Percentiles rank a stretch among this genome's conserved stretches.
phyloP scores from a whole-genome alignment of 345 rosid genomes.

The Luvunga scandens region DNA sequence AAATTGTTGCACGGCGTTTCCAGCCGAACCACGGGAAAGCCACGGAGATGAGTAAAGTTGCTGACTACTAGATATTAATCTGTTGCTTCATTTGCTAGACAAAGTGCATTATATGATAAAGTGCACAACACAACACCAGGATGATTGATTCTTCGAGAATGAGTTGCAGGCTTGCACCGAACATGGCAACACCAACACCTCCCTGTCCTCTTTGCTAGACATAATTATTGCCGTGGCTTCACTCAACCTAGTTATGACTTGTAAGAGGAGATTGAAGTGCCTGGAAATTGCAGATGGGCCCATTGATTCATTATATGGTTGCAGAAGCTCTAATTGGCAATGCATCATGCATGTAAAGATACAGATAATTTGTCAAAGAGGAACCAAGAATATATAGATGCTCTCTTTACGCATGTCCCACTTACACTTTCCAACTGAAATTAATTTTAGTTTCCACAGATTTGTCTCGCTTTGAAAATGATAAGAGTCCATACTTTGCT shows the following conservation, averaged over 20 bases:
- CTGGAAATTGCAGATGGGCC: constrained; percentile 12
- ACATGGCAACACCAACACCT: background rate
- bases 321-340: constrained; percentile 12
- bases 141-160: background rate
- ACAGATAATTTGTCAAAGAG: constrained; percentile 4
- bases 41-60: constrained; percentile 24
- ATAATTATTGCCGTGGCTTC: background rate
- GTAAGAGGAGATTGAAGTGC: constrained; percentile 13
- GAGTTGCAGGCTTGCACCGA: background rate
- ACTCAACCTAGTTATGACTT: constrained; percentile 6
- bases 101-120: background rate
- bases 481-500: too few species aligned
- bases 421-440: too few species aligned
- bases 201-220: background rate
- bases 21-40: constrained; percentile 42
- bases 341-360: constrained; percentile 17
- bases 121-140: background rate
- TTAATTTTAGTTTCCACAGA: too few species aligned
- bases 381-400: background rate
- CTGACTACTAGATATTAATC: background rate
- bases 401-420: background rate
- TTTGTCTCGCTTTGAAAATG: too few species aligned
- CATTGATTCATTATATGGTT: background rate
- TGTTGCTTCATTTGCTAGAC: background rate
- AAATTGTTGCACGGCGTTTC: constrained; percentile 80